Base-by-base conservation (phyloP, 202 grass and related monocot genomes). In the Schoenoplectus triqueter region DNA sequence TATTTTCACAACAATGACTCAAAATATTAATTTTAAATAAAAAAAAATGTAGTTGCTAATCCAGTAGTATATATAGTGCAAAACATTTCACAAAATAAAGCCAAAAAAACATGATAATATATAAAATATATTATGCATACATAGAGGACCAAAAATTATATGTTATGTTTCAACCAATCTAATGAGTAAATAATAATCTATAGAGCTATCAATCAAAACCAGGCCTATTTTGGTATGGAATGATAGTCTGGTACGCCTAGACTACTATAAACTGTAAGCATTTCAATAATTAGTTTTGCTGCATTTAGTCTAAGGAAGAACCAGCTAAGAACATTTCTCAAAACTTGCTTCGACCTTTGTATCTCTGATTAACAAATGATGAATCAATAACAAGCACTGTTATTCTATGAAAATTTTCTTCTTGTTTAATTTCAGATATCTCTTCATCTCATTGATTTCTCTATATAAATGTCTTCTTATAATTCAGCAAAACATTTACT, bases 321-420 rank as follows among this genome's bases (percentile, higher is more conserved):
- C 22, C 1, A 77, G 5, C 17, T 6, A 31, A 59, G 54, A 77
- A 14, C 73, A 77, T 57, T 57, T 44, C 51, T 42, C 52, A 78
- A 40, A 78, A 78, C 52, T 78, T 60, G 52, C 55, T 75, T 78
- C 10, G 17, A 40, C 10, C 50, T 76, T 39, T 75, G 47, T 76
- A 55, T 10, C 4, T 13, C 1, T 40, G 8, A 57, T 76, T 59
- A 18, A 59, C 52, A 17, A 59, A 41, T 47, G 6, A 78, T 78
- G 10, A 57, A 77, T 20, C 42, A 78, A 56, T n/a, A 42, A 45
- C 55, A 79, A 45, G 55, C 54, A 61, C 0, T 61, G 31, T 61
- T 79, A 7, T 61, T 79, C 7, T 61, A 61, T 60, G 54, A 61
- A 31, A 60, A 42, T 41, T 18, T 42, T 39, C 5, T 41, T 10